Evolutionary conservation across 2,329 filamentous ascomycete genomes (phyloP).

Genomic region (Clathrospora elynae): DNA sequence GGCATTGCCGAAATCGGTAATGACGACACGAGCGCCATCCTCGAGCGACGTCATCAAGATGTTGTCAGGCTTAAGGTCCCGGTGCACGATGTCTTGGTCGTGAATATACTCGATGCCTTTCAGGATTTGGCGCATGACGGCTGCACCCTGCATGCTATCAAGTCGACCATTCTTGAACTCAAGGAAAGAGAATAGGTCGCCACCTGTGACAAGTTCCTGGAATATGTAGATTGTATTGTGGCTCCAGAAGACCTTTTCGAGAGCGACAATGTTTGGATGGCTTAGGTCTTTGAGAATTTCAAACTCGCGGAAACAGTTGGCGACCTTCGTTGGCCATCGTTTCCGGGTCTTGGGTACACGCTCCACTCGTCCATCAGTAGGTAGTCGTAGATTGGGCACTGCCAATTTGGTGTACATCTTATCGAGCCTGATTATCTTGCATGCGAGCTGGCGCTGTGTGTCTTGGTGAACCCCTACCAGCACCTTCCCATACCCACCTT

Average conservation of each 20-base stretch:
- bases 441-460: constrained; percentile 66
- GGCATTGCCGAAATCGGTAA: constrained; percentile 66
- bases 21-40: constrained; percentile 58
- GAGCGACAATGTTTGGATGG: constrained; percentile 65
- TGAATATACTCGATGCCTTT: constrained; percentile 65
- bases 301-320: constrained; percentile 50
- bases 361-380: constrained; percentile 6
- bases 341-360: constrained; percentile 10
- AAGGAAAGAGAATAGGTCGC: constrained; percentile 65
- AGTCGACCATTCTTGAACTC: constrained; percentile 56
- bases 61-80: constrained; percentile 69
- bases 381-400: constrained; percentile 10
- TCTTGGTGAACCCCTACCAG: constrained; percentile 59
- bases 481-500: constrained; percentile 60
- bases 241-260: constrained; percentile 63
- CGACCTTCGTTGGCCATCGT: constrained; percentile 32
- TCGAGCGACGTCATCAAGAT: constrained; percentile 62
- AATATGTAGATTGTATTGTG: constrained; percentile 63
- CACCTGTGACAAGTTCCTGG: constrained; percentile 63
- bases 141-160: constrained; percentile 57
- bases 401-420: constrained; percentile 20
- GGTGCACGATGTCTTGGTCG: constrained; percentile 60
- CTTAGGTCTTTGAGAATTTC: constrained; percentile 58
- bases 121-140: constrained; percentile 61
- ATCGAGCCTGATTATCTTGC: constrained; percentile 66